These are phyloP conservation scores for Kodamaea derodonti DNA, from an alignment of 1,139 yeast species.

Conservation along the genomic window DNA sequence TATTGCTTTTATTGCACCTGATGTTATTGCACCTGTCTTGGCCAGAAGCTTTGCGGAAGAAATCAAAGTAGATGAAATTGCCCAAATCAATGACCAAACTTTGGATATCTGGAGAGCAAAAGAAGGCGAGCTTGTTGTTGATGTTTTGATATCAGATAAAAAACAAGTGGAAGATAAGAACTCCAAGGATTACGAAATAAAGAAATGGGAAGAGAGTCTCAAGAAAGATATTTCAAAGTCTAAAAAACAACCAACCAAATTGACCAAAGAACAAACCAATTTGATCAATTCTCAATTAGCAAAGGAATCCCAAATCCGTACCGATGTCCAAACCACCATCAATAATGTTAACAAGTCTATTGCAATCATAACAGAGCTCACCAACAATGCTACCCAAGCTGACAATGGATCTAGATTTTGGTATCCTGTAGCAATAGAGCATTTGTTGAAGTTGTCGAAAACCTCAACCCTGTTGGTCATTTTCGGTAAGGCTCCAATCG, in stretches of 20 bases:
- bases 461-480: slow-evolving; percentile 34
- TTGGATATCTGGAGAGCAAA: slow-evolving; percentile 62
- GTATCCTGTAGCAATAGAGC: slow-evolving; percentile 63
- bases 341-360: slow-evolving; percentile 46
- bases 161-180: slow-evolving; percentile 51
- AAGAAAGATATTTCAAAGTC: slow-evolving; percentile 69
- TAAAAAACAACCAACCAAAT: slow-evolving; percentile 41
- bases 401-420: slow-evolving; percentile 70
- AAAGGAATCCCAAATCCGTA: slow-evolving; percentile 57
- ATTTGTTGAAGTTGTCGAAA: slow-evolving; percentile 39
- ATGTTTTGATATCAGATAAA: slow-evolving; percentile 48
- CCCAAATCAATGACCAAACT: slow-evolving; percentile 21
- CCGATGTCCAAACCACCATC: slow-evolving; percentile 36
- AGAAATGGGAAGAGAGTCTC: slow-evolving; percentile 85
- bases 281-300: slow-evolving; percentile 57
- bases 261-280: slow-evolving; percentile 72
- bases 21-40: slow-evolving; percentile 51
- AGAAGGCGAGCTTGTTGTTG: slow-evolving; percentile 68
- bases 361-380: slow-evolving; percentile 49
- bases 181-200: slow-evolving; percentile 77
- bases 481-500: slow-evolving; percentile 33
- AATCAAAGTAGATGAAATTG: slow-evolving; percentile 33
- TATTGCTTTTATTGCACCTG: slow-evolving; percentile 67
- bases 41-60: slow-evolving; percentile 38
- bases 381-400: slow-evolving; percentile 46